Conservation (phyloP, 2,329 filamentous ascomycete genomes). For the Pseudocercospora fuligena region DNA sequence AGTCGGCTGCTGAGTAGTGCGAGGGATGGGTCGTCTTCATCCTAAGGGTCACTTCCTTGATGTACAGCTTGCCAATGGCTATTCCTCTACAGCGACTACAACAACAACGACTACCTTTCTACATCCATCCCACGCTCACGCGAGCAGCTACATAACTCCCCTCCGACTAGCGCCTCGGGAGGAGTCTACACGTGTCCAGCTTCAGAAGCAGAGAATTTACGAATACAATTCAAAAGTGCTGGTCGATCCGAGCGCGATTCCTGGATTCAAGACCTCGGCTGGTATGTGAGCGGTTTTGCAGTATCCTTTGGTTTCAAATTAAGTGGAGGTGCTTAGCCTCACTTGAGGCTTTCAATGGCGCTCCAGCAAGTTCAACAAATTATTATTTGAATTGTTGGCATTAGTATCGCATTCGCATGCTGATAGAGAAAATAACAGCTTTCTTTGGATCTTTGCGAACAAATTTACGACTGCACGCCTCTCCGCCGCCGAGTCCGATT, state of each 20-base stretch:
- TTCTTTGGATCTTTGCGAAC: conserved; percentile 83
- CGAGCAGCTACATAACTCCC: conserved; percentile 22
- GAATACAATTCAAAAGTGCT: conserved; percentile 32
- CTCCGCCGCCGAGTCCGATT: conserved; percentile 65
- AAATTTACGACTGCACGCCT: conserved; percentile 70
- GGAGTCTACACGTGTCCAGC: conserved; percentile 37
- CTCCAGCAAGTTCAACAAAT: not conserved
- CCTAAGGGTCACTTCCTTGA: conserved; percentile 31
- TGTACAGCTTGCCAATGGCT: conserved; percentile 30
- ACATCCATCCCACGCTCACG: conserved; percentile 18
- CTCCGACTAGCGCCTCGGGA: conserved; percentile 31
- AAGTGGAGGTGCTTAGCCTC: not conserved
- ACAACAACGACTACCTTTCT: conserved; percentile 19
- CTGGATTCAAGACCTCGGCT: conserved; percentile 43
- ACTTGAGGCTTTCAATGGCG: not conserved
- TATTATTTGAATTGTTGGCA: not conserved
- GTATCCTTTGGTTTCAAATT: not conserved
- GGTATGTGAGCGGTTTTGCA: conserved; percentile 34
- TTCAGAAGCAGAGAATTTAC: conserved; percentile 38
- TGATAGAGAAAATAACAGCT: conserved; percentile 53
- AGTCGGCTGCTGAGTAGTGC: conserved; percentile 8
- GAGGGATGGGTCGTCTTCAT: conserved; percentile 28
- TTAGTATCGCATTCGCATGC: not conserved
- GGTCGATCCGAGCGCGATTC: conserved; percentile 36
- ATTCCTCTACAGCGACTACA: conserved; percentile 21